These are phyloP conservation scores for Trichoderma sp. DNA, from an alignment of 2,329 filamentous ascomycete genomes.

Conservation along the genomic window DNA sequence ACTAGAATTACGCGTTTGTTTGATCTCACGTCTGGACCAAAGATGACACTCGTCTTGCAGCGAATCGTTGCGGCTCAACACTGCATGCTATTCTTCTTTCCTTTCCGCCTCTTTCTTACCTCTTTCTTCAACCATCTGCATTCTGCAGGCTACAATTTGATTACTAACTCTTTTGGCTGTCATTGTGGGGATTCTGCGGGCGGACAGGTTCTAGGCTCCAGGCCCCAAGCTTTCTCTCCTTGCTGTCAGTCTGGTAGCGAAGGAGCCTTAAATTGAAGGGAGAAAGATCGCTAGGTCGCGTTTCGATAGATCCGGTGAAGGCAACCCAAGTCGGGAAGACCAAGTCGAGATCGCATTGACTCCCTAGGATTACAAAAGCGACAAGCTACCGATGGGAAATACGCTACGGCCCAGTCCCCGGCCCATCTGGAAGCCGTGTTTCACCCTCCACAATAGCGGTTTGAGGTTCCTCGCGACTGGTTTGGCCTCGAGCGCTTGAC, in stretches of 20 bases:
- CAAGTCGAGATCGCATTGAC: neutral
- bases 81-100: neutral
- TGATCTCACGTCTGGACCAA: neutral
- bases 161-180: neutral
- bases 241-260: neutral
- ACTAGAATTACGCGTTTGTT: slow-evolving; percentile 11
- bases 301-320: slow-evolving; percentile 12
- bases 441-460: slow-evolving; percentile 21
- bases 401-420: neutral
- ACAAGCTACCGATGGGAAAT: neutral
- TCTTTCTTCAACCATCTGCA: neutral
- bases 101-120: neutral
- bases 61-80: neutral
- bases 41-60: neutral
- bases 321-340: neutral
- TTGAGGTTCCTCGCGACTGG: slow-evolving; percentile 11
- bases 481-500: slow-evolving; percentile 9
- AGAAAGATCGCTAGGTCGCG: neutral
- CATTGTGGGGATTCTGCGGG: neutral
- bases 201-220: neutral
- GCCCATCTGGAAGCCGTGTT: slow-evolving; percentile 18
- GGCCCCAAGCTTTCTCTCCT: neutral
- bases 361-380: neutral
- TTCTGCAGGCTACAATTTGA: neutral
- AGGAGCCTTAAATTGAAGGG: slow-evolving; percentile 12